These are phyloP conservation scores for Combretum micranthum DNA, from an alignment of 345 rosid species.

Conservation along the genomic window DNA sequence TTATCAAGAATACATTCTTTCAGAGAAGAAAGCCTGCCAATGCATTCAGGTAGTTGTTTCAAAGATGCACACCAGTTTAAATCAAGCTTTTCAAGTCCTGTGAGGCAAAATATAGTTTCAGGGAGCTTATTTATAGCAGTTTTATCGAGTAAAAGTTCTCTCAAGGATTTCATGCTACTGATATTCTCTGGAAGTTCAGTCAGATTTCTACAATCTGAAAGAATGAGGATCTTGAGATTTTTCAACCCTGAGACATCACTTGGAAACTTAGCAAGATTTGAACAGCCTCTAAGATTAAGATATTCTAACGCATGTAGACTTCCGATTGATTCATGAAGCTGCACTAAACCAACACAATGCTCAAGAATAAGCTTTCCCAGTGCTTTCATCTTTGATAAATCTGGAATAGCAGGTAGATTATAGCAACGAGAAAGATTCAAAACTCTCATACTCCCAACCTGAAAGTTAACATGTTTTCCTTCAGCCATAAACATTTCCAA, in stretches of 20 bases:
- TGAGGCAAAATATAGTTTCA: conserved; percentile 27
- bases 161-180: conserved; percentile 37
- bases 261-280: conserved; percentile 30
- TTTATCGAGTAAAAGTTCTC: conserved; percentile 30
- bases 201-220: conserved; percentile 29
- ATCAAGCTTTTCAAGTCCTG: conserved; percentile 38
- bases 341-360: conserved; percentile 20
- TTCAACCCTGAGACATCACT: conserved; percentile 34
- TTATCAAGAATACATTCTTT: conserved; percentile 26
- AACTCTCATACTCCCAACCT: conserved; percentile 33
- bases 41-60: conserved; percentile 24
- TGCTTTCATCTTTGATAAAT: conserved; percentile 21
- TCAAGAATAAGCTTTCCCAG: conserved; percentile 39
- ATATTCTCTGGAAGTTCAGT: conserved; percentile 30
- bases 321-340: conserved; percentile 35
- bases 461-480: conserved; percentile 14
- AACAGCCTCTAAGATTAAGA: conserved; percentile 33
- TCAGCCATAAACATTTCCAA: not conserved
- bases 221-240: conserved; percentile 30
- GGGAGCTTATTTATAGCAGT: conserved; percentile 39
- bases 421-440: conserved; percentile 33
- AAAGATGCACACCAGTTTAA: conserved; percentile 18
- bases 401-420: conserved; percentile 29
- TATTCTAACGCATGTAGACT: conserved; percentile 18
- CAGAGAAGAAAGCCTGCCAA: conserved; percentile 30